Percentiles rank a stretch among this genome's conserved stretches.
Evolutionary conservation across 176 grass and related monocot genomes (phyloP).

Genomic region (Musa troglodytarum): DNA sequence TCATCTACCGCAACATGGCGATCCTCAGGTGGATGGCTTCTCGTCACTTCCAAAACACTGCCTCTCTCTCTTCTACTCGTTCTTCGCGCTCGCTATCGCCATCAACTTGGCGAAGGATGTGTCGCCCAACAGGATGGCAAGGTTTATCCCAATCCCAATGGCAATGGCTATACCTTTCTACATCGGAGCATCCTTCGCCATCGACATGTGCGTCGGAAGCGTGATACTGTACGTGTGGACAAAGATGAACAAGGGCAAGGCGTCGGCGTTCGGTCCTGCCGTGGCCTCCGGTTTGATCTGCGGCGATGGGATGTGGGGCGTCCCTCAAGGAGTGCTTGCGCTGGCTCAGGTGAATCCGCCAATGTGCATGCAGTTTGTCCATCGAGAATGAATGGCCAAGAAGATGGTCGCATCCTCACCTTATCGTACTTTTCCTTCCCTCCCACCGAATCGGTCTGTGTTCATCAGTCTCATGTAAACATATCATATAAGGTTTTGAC

Average conservation of each 20-base stretch:
- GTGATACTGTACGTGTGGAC: neutral
- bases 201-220: slow-evolving; percentile 9
- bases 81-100: neutral
- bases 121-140: neutral
- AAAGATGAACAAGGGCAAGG: neutral
- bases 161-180: slow-evolving; percentile 18
- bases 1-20: slow-evolving; percentile 7
- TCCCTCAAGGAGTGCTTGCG: neutral
- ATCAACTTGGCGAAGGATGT: slow-evolving; percentile 9
- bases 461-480: too few relatives aligned
- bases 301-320: slow-evolving; percentile 16
- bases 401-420: too few relatives aligned
- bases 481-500: too few relatives aligned
- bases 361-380: slow-evolving; percentile 22
- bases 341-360: slow-evolving; percentile 12
- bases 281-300: slow-evolving; percentile 22
- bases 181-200: slow-evolving; percentile 1
- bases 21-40: neutral
- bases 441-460: too few relatives aligned
- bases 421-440: too few relatives aligned
- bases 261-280: neutral
- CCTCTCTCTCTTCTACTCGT: slow-evolving; percentile 1
- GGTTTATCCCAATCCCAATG: slow-evolving; percentile 15
- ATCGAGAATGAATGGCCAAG: neutral
- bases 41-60: slow-evolving; percentile 14